These are phyloP conservation scores for Anthoceros angustus DNA, from an alignment of 225 moss, liverwort and hornwort species.

Conservation along the genomic window DNA sequence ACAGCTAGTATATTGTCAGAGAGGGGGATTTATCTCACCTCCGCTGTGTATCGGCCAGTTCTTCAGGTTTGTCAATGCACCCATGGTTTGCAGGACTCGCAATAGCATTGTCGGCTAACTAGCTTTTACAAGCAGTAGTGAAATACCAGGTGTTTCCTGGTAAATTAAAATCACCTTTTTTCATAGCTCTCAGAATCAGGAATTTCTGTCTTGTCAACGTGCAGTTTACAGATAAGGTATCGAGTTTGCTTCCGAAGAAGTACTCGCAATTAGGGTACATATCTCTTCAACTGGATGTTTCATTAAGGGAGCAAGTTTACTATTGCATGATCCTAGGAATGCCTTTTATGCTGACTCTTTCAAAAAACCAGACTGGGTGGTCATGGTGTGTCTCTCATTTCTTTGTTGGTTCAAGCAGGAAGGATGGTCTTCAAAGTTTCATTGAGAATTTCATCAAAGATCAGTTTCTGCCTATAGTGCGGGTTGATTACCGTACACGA, in stretches of 20 bases:
- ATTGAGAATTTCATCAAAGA: constrained; percentile 98
- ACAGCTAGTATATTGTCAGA: constrained; percentile 86
- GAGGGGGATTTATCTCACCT: constrained; percentile 98
- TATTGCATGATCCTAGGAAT: neutral
- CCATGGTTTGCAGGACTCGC: neutral
- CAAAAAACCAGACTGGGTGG: neutral
- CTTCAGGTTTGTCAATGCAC: constrained; percentile 47
- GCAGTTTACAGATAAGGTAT: constrained; percentile 98
- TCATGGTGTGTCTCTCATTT: neutral
- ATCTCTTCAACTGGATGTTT: neutral
- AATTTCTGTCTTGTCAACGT: constrained; percentile 1
- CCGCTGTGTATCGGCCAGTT: constrained; percentile 97
- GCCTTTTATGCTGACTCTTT: neutral
- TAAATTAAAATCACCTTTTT: too few relatives aligned
- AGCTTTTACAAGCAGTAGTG: neutral
- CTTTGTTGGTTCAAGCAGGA: constrained; percentile 32
- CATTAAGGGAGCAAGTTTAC: constrained; percentile 8
- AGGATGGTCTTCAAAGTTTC: constrained; percentile 91
- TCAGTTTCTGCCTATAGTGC: constrained; percentile 94
- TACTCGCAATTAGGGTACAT: constrained; percentile 87
- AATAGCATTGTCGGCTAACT: neutral
- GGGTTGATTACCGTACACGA: constrained; percentile 94
- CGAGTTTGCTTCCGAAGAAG: constrained; percentile 83
- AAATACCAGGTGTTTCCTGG: neutral
- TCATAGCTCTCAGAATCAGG: neutral